phyloP scores from a whole-genome alignment of 495 filamentous ascomycete species.

The Hyaloscypha finlandica region DNA sequence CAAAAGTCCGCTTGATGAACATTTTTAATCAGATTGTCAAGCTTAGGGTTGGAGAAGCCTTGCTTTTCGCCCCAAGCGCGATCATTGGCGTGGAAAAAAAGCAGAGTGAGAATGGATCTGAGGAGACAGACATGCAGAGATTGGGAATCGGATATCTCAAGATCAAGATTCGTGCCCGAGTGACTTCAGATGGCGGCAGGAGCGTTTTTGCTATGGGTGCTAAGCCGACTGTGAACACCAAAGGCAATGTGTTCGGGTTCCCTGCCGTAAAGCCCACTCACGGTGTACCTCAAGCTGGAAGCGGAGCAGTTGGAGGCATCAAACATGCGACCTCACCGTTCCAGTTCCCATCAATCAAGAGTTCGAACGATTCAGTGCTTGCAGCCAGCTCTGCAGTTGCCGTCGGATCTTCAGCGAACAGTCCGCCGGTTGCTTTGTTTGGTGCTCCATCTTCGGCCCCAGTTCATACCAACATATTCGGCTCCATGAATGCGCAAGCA shows the following conservation, averaged over 20 bases:
- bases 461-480: background rate
- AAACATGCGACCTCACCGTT: background rate
- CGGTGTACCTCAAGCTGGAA: background rate
- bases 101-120: background rate
- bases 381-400: no score
- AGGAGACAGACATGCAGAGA: conserved; percentile 33
- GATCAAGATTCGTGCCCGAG: conserved; percentile 37
- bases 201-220: conserved; percentile 46
- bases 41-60: conserved; percentile 62
- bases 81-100: conserved; percentile 6
- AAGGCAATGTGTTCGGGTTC: background rate
- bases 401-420: background rate
- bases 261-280: no score
- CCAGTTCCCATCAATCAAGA: background rate
- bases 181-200: conserved; percentile 58
- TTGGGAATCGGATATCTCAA: conserved; percentile 52
- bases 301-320: background rate
- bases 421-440: background rate
- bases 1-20: conserved; percentile 13
- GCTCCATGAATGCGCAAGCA: background rate
- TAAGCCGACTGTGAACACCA: background rate
- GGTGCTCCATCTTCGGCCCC: background rate
- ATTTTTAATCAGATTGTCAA: conserved; percentile 59
- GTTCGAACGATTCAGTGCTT: no score
- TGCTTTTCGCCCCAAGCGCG: conserved; percentile 66